Percentiles rank a stretch among this genome's conserved stretches.
Conservation (phyloP, 352 stramenopile genomes). For the Pythium volutum region DNA sequence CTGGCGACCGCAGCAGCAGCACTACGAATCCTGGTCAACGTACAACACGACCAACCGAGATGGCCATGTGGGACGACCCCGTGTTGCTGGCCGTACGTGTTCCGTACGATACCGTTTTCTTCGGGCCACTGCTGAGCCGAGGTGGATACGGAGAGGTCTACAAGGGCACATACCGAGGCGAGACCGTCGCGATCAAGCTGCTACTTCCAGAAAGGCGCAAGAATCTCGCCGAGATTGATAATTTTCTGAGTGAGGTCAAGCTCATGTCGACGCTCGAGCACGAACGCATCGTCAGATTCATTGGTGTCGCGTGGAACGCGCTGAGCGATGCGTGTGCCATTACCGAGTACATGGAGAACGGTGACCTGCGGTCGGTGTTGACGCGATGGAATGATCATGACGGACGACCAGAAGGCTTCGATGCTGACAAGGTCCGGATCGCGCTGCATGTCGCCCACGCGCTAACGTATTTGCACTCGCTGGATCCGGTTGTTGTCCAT, state of each 20-base stretch:
- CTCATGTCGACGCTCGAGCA: slow-evolving; percentile 43
- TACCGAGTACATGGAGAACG: slow-evolving; percentile 15
- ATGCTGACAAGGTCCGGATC: slow-evolving; percentile 27
- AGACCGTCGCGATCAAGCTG: slow-evolving; percentile 42
- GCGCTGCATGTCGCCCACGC: slow-evolving; percentile 5
- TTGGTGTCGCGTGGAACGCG: slow-evolving; percentile 10
- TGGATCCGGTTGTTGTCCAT: slow-evolving; percentile 5
- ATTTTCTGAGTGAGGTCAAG: slow-evolving; percentile 40
- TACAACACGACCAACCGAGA: background rate
- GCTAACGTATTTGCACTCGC: slow-evolving; percentile 8
- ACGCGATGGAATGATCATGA: slow-evolving; percentile 22
- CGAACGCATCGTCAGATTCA: slow-evolving; percentile 10
- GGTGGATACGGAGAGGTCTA: slow-evolving; percentile 34
- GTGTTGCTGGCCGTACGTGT: slow-evolving; percentile 2
- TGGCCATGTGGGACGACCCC: slow-evolving; percentile 15
- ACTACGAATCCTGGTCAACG: no score
- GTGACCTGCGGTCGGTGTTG: slow-evolving; percentile 42
- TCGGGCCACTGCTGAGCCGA: slow-evolving; percentile 11
- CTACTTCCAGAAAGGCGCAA: slow-evolving; percentile 29
- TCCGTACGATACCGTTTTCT: background rate
- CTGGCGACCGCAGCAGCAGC: background rate
- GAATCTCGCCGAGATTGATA: slow-evolving; percentile 30
- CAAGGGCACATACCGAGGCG: slow-evolving; percentile 28
- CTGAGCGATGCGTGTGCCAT: slow-evolving; percentile 10
- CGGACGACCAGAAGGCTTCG: slow-evolving; percentile 31